Conservation (phyloP, 2,329 filamentous ascomycete species). For the Exophiala sp. region DNA sequence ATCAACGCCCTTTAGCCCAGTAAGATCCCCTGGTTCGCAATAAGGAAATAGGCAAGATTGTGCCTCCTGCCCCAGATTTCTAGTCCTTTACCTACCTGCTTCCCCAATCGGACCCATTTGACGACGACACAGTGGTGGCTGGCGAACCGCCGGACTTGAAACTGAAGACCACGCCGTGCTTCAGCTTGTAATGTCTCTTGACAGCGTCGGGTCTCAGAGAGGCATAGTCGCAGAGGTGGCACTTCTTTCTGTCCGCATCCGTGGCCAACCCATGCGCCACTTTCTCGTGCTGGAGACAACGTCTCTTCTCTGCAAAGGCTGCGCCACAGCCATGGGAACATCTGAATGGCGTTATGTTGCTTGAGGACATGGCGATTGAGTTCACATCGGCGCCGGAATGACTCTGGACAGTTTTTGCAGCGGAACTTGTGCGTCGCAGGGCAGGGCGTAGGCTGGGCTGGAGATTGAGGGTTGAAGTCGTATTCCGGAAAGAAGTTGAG, state of each 20-base stretch:
- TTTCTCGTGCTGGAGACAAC: slow-evolving; percentile 12
- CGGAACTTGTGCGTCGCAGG: slow-evolving; percentile 1
- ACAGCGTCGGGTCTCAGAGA: slow-evolving; percentile 17
- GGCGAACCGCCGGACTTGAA: slow-evolving; percentile 1
- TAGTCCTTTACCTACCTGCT: too few relatives aligned
- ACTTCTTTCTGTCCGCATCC: slow-evolving; percentile 2
- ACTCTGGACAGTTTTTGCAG: slow-evolving; percentile 5
- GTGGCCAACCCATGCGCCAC: slow-evolving; percentile 8
- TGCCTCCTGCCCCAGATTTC: too few relatives aligned
- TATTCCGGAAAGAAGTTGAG: slow-evolving; percentile 7
- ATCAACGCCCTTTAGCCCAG: too few relatives aligned
- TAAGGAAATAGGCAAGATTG: too few relatives aligned
- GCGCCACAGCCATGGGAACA: slow-evolving; percentile 9
- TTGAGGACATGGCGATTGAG: slow-evolving; percentile 14
- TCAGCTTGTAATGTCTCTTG: slow-evolving; percentile 13
- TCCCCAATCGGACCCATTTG: background rate
- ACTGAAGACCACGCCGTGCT: slow-evolving; percentile 9
- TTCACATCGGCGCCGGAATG: slow-evolving; percentile 13
- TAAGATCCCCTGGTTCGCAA: too few relatives aligned
- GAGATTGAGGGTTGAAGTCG: background rate
- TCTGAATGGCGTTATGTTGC: slow-evolving; percentile 11
- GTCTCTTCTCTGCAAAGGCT: slow-evolving; percentile 16
- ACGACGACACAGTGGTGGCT: background rate
- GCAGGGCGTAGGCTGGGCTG: background rate
- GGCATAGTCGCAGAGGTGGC: slow-evolving; percentile 8